Conservation (phyloP, 768 basidiomycete species). For the Suillus variegatus region DNA sequence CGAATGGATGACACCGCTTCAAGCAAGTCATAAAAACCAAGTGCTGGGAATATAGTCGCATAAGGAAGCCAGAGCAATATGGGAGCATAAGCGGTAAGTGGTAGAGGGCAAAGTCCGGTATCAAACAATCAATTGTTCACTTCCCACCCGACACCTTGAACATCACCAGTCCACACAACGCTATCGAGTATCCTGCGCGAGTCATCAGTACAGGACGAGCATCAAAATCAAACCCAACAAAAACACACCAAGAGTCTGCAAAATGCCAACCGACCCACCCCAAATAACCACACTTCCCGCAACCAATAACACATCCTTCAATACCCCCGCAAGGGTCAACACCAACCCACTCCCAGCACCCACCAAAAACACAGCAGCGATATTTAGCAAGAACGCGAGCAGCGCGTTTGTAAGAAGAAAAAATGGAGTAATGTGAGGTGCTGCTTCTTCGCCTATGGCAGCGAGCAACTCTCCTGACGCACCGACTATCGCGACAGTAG, state of each 20-base stretch:
- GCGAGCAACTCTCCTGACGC: background rate
- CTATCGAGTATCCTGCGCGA: conserved; percentile 78
- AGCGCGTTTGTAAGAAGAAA: conserved; percentile 82
- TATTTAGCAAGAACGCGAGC: conserved; percentile 86
- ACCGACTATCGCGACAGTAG: background rate
- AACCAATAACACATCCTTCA: conserved; percentile 97
- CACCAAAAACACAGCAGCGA: conserved; percentile 94
- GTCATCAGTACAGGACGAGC: conserved; percentile 3
- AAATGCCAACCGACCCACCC: conserved; percentile 71
- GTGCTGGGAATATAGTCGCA: background rate
- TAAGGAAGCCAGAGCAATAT: background rate
- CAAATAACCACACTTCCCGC: conserved; percentile 88
- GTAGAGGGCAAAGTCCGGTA: background rate
- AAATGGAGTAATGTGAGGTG: conserved; percentile 52
- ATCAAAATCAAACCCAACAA: background rate
- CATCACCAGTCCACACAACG: conserved; percentile 78
- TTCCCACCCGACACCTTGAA: conserved; percentile 80
- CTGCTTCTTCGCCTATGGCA: background rate
- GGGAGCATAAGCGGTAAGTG: background rate
- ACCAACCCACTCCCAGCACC: conserved; percentile 86
- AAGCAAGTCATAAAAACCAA: background rate
- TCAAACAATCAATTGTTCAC: conserved; percentile 25
- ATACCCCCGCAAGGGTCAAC: conserved; percentile 90
- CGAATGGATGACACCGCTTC: background rate
- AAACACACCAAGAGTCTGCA: conserved; percentile 78